Evolutionary conservation across 345 rosid species (phyloP), one percentile per base, ranked within the genome.

Genomic region (Kernera saxatilis): DNA sequence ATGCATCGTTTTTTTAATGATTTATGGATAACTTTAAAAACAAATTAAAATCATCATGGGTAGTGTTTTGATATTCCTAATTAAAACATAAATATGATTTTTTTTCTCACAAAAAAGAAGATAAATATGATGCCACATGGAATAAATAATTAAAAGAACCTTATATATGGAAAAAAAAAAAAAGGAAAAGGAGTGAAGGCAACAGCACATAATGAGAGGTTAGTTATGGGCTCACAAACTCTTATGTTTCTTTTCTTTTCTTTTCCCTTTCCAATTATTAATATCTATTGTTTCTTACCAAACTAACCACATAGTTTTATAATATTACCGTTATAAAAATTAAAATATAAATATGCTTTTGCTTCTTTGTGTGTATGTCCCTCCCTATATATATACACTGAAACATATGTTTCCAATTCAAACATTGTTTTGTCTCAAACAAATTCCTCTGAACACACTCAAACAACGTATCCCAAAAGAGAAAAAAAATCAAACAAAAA

Each of bases 201-300:
- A 69, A 77, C 83, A 78, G 63, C 66, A 75, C 80, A 62, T 65
- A 64, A 71, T 80, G 83, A 84, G 81, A 80, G 83, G 64, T 61
- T 72, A 79, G 80, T 44, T 76, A 85, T 85, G 94, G 92, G 84
- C 83, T 80, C 82, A 64, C 80, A 57, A 69, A 75, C 78, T 75
- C 75, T 75, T 79, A 65, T 80, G 72, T 79, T 76, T 74, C 73
- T 68, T 76, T 78, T 61, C 53, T 82, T 85, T 80, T 84, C 81
- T 78, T 79, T 73, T 64, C 73, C 82, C 79, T 79, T 79, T 74
- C 78, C 79, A 84, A 75, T 76, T 72, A 81, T 83, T 84, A 80
- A 83, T 80, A 74, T 78, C 69, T 80, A 75, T 78, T 85, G 95
- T 85, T 86, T 79, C 68, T 82, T 87, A 78, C 87, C 82, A 71